Base-by-base conservation (phyloP, 495 filamentous ascomycete species). In the Penicillium cosmopolitanum region DNA sequence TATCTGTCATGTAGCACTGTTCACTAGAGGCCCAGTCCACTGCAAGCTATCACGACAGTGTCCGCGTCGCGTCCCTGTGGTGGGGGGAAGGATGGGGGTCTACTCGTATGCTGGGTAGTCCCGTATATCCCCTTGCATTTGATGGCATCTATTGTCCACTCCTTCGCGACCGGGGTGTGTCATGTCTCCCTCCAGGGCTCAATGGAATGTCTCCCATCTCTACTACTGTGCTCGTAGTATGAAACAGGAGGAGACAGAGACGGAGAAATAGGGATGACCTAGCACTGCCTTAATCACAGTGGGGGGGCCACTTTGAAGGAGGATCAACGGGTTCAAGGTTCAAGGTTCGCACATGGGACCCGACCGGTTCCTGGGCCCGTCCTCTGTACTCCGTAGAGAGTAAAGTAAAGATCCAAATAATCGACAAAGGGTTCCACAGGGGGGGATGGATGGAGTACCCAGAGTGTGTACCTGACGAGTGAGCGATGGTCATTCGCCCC, bases 1-100 rank as follows among this genome's bases (percentile, higher is more conserved):
- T 56, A 61, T 42, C 55, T 58, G 60, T 62, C 60, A 62, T 58
- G 55, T 62, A 43, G 51, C 35, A 50, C 55, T 50, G 55, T 51
- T 16, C 33, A 56, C 42, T 56, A 36, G 28, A 56, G 42, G 50
- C 42, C 10, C 31, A 19, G 25, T 36, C 40, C 21, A 33, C 38
- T 47, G 53, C 53, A 55, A 16, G 40, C 53, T 40, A 42, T 46
- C 18, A 40, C 16, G 18, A 46, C 43, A 11, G 15, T 44, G 15
- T 4, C 42, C 42, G 42, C 25, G 6, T 6, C 42, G 42, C 25
- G 6, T 6, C 12, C 15, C 47, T 13, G 47, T 33, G 28, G 47
- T 4, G 46, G 21, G n/a, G 33, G 15, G 36, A 38, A n/a, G 36
- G 36, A 38, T n/a, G 15, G 36, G 36, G 15, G 36, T 13, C 12